Evolutionary conservation across 2,329 filamentous ascomycete species (phyloP).

Genomic region (Clarireedia homoeocarpa): DNA sequence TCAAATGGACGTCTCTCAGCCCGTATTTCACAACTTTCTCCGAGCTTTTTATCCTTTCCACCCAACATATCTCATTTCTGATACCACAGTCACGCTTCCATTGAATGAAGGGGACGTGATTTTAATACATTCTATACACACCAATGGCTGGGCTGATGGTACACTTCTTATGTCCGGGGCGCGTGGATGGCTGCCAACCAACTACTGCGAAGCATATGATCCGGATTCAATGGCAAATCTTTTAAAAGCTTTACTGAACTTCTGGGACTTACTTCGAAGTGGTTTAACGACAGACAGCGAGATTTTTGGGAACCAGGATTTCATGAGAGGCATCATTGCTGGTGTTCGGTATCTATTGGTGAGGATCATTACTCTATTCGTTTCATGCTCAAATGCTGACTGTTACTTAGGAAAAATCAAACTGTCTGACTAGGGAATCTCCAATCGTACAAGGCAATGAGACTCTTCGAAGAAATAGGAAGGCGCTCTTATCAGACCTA

Average conservation of each 20-base stretch:
- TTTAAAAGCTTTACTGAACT: conserved; percentile 77
- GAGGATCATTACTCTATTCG: conserved; percentile 34
- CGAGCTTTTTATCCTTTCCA: conserved; percentile 92
- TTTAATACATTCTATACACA: conserved; percentile 91
- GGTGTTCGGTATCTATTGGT: conserved; percentile 86
- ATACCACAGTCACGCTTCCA: conserved; percentile 80
- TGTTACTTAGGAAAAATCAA: conserved; percentile 66
- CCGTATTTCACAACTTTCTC: conserved; percentile 87
- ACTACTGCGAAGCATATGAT: conserved; percentile 95
- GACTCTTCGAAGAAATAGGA: conserved; percentile 69
- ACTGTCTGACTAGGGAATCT: conserved; percentile 80
- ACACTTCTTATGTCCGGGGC: conserved; percentile 80
- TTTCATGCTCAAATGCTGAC: neutral
- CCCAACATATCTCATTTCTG: conserved; percentile 66
- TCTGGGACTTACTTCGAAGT: conserved; percentile 84
- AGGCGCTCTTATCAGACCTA: conserved; percentile 80
- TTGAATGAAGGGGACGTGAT: conserved; percentile 88
- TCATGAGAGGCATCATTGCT: conserved; percentile 88
- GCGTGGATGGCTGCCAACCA: conserved; percentile 92
- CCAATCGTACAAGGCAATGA: conserved; percentile 67
- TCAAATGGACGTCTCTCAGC: conserved; percentile 39
- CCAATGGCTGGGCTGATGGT: conserved; percentile 97
- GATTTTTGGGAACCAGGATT: conserved; percentile 84
- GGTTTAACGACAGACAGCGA: conserved; percentile 67
- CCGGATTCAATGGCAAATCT: conserved; percentile 79